Base-by-base conservation (phyloP, 306 rosid species). In the Inga oerstediana region DNA sequence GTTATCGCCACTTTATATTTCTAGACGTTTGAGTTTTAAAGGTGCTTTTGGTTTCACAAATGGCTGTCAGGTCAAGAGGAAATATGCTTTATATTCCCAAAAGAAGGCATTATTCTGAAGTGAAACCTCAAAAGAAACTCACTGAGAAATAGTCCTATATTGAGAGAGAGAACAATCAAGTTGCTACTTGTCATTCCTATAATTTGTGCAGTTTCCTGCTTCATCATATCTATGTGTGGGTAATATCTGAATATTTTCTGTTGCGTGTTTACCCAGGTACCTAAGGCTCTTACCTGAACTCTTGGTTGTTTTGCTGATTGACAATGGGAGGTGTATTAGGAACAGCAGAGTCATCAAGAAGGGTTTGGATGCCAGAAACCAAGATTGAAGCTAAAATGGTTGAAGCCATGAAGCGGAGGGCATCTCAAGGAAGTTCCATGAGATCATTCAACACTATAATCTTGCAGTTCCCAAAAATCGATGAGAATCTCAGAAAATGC, bases 381-480 rank as follows among this genome's bases (percentile, higher is more conserved):
- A 92, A 94, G 84, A 85, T 94, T 10, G 99, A 96, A 78, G 88
- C 97, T 78, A 92, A 87, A 82, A 90, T 92, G 91, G 97, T 93
- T 14, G 97, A 92, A 88, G 92, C 94, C 37, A 83, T 96, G 92
- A 88, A 79, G 83, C 85, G 79, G 59, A 91, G 97, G 78, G 94
- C 90, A 22, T 82, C 88, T 37, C 88, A 77, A 10, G 99, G 99
- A 84, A 82, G 86, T 82, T 77, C 89, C 16, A 83, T 90, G 84
- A 96, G 86, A 84, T 94, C 99, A 17, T 94, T 96, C 87, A 88
- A 96, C 87, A 83, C 86, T 83, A 79, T 96, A 78, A 92, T 96
- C 89, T 88, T 96, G 89, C 94, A 96, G 74, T 96, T 96, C 76
- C 98, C 94, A 39, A 96, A 96, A 91, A 92, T 96, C 37, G 99